These are phyloP conservation scores for Rhynchospora tenuis DNA, from an alignment of 176 grass and related monocot species.

Conservation along the genomic window DNA sequence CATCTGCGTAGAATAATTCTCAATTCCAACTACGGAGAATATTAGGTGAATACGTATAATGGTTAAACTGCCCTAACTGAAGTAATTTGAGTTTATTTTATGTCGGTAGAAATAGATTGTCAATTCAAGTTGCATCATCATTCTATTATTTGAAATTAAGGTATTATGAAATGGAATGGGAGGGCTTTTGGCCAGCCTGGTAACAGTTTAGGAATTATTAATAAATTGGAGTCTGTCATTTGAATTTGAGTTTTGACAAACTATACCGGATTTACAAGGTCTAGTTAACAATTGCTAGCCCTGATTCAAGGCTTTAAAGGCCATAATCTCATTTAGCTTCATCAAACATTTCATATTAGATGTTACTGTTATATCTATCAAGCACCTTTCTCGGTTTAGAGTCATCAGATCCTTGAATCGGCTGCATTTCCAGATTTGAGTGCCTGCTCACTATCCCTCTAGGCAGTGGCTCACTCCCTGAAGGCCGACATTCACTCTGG, in stretches of 20 bases:
- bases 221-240: no score
- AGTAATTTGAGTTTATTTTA: no score
- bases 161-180: no score
- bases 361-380: neutral
- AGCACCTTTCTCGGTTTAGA: constrained; percentile 3
- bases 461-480: constrained; percentile 71
- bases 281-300: neutral
- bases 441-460: constrained; percentile 62
- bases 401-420: constrained; percentile 31
- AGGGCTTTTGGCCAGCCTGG: no score
- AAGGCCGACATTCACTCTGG: constrained; percentile 46
- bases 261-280: neutral
- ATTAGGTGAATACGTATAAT: no score
- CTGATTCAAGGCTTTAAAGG: neutral
- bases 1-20: no score
- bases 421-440: constrained; percentile 70
- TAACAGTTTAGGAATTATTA: no score
- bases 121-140: no score
- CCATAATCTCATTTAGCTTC: neutral
- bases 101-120: no score
- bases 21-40: no score
- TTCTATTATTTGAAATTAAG: no score
- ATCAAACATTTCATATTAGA: neutral
- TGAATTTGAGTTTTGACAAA: neutral
- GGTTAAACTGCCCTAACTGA: no score